phyloP scores from a whole-genome alignment of 164 flowering plant genomes.

The Taxillus chinensis region DNA sequence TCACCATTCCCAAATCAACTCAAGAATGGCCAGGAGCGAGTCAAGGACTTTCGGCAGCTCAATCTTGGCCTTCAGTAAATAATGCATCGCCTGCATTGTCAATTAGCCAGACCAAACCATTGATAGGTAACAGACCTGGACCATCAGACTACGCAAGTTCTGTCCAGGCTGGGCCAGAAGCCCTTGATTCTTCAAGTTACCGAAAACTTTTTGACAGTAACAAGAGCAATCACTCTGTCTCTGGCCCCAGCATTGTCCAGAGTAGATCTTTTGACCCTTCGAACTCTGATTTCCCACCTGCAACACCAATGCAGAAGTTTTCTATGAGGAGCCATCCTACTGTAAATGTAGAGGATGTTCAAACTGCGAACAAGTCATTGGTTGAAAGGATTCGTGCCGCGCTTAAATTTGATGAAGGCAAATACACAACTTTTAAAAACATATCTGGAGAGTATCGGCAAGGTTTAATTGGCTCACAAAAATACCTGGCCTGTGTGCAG shows the following conservation, averaged over 20 bases:
- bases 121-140: conserved; percentile 13
- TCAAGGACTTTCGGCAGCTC: conserved; percentile 7
- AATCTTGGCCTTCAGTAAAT: conserved; percentile 15
- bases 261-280: not conserved
- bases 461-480: not conserved
- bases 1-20: not conserved
- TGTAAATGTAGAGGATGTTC: not conserved
- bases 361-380: not conserved
- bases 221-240: not conserved
- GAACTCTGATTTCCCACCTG: not conserved
- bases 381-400: not conserved
- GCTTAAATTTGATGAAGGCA: not conserved
- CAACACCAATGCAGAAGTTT: not conserved
- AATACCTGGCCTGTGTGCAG: conserved; percentile 1
- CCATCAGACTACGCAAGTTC: conserved; percentile 29
- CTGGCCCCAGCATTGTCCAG: not conserved
- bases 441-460: not conserved
- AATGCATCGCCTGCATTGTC: conserved; percentile 15
- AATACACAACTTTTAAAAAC: not conserved
- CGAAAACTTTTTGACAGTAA: not conserved
- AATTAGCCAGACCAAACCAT: conserved; percentile 7
- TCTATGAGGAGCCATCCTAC: not conserved
- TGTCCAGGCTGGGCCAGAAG: conserved; percentile 14
- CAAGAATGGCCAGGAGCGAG: not conserved
- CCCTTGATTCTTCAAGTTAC: not conserved